phyloP scores from a whole-genome alignment of 345 rosid genomes.

The Gossypium australe region DNA sequence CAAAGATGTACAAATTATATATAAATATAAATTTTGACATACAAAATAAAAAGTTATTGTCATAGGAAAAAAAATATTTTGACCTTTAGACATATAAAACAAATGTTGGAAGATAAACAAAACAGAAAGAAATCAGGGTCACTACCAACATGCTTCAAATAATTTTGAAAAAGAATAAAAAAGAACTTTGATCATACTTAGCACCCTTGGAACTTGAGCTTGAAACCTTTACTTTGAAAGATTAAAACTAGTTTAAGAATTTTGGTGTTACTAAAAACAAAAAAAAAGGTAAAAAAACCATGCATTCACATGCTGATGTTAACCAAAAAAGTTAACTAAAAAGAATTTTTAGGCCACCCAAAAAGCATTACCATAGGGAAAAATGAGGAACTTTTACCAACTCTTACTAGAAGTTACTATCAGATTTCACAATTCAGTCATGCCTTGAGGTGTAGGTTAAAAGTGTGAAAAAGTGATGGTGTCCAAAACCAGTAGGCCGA shows the following conservation, averaged over 20 bases:
- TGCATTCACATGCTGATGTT: constrained; percentile 1
- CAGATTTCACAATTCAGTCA: constrained; percentile 1
- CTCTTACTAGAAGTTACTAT: not conserved
- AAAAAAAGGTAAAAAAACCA: not conserved
- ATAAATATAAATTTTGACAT: not conserved
- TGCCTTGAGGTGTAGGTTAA: not conserved
- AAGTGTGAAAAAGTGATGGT: not conserved
- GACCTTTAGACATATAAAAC: not conserved
- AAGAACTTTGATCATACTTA: not conserved
- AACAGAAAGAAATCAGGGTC: not conserved
- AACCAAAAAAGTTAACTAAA: not conserved
- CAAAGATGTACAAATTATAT: not conserved
- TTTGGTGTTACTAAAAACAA: not conserved
- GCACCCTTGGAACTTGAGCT: not conserved
- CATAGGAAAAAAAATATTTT: too few species aligned
- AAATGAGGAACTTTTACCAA: not conserved
- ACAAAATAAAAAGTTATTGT: too few species aligned
- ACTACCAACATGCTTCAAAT: not conserved
- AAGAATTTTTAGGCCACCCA: not conserved
- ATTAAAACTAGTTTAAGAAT: not conserved
- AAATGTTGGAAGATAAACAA: too few species aligned
- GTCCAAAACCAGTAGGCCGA: not conserved
- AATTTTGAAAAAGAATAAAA: not conserved
- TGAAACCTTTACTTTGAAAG: not conserved
- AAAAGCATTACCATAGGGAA: not conserved